A percentile compares a stretch with the other conserved stretches of the same genome.
Evolutionary conservation across 1,284 basidiomycete genomes (phyloP).

Genomic region (Coniferiporia sulphurascens): DNA sequence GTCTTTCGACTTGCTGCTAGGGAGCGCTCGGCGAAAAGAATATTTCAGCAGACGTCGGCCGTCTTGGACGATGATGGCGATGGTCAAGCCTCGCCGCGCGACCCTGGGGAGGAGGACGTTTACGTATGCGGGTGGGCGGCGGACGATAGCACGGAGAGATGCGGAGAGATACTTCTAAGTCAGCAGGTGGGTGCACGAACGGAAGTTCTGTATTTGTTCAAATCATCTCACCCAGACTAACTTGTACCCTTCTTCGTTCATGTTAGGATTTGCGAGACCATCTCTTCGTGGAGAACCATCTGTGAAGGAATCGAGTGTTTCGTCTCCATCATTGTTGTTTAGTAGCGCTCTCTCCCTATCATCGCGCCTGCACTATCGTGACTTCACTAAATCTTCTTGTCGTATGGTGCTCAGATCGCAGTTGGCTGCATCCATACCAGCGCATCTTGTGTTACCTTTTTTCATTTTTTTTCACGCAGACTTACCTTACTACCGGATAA

Average conservation of each 20-base stretch:
- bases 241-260: background rate
- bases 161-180: slow-evolving; percentile 4
- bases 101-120: slow-evolving; percentile 8
- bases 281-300: slow-evolving; percentile 13
- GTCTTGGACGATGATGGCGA: slow-evolving; percentile 6
- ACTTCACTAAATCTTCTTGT: background rate
- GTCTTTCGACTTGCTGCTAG: slow-evolving; percentile 11
- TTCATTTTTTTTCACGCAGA: background rate
- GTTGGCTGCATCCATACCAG: too few relatives aligned
- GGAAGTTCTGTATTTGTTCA: background rate
- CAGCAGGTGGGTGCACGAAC: background rate
- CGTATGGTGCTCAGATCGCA: too few relatives aligned
- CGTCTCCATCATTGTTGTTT: background rate
- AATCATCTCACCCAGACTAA: background rate
- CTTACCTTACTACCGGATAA: background rate
- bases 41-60: slow-evolving; percentile 2
- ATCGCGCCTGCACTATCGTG: background rate
- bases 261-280: slow-evolving; percentile 17
- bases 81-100: background rate
- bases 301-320: slow-evolving; percentile 4
- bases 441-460: background rate
- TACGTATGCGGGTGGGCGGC: slow-evolving; percentile 14
- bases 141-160: slow-evolving; percentile 4
- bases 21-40: slow-evolving; percentile 13
- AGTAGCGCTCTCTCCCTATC: background rate